Conservation (phyloP, 768 basidiomycete genomes). For the Infundibulicybe gibba region DNA sequence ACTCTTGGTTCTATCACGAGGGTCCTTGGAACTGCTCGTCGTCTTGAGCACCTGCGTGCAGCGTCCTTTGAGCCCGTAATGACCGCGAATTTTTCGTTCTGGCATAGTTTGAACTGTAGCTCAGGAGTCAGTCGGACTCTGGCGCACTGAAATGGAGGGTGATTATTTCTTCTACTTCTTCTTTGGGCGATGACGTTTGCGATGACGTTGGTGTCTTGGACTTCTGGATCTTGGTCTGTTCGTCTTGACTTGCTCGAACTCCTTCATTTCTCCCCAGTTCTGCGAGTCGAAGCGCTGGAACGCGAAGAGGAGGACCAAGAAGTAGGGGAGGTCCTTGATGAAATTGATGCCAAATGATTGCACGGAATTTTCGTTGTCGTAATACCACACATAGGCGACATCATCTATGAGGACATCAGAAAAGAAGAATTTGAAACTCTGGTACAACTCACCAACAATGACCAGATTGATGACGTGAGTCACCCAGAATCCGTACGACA, state of each 20-base stretch:
- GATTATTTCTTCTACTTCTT: neutral
- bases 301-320: too few species aligned
- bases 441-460: too few species aligned
- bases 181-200: neutral
- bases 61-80: neutral
- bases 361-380: too few species aligned
- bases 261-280: slow-evolving; percentile 11
- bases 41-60: too few species aligned
- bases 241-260: neutral
- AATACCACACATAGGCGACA: slow-evolving; percentile 13
- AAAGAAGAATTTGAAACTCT: neutral
- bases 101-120: too few species aligned
- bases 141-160: neutral
- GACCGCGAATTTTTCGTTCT: too few species aligned
- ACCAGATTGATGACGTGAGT: too few species aligned
- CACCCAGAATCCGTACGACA: too few species aligned
- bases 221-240: too few species aligned
- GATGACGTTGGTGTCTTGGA: neutral
- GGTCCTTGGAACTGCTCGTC: too few species aligned
- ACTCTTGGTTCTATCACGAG: neutral
- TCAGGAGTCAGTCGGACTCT: too few species aligned
- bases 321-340: slow-evolving; percentile 12
- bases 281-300: too few species aligned
- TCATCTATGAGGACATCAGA: slow-evolving; percentile 7
- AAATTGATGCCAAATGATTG: slow-evolving; percentile 15